Conservation (phyloP, 305 asterid species). For the Andrographis paniculata region DNA sequence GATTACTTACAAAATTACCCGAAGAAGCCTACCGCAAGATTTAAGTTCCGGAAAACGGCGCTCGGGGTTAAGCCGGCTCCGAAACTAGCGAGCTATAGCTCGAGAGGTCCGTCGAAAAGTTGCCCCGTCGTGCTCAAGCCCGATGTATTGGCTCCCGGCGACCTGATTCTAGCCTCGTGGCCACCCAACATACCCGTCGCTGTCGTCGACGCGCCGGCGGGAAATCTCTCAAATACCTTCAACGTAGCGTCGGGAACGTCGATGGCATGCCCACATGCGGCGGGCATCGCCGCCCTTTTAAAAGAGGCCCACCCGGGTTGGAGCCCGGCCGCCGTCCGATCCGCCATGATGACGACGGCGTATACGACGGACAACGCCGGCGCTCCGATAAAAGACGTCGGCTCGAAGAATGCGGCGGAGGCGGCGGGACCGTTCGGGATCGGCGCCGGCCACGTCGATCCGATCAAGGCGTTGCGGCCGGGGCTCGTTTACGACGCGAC, state of each 20-base stretch:
- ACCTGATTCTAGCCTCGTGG: slow-evolving; percentile 40
- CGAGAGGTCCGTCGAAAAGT: slow-evolving; percentile 46
- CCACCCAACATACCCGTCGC: slow-evolving; percentile 14
- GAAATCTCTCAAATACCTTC: slow-evolving; percentile 33
- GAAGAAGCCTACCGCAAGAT: slow-evolving; percentile 20
- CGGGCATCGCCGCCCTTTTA: slow-evolving; percentile 73
- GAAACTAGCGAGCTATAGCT: slow-evolving; percentile 37
- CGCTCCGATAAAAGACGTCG: slow-evolving; percentile 42
- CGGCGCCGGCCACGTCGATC: slow-evolving; percentile 78
- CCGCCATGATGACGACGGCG: slow-evolving; percentile 86
- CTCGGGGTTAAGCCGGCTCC: slow-evolving; percentile 39
- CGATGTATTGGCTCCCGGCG: slow-evolving; percentile 46
- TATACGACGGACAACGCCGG: slow-evolving; percentile 35
- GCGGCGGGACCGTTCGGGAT: slow-evolving; percentile 62
- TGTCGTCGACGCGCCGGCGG: not conserved
- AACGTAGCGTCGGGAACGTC: slow-evolving; percentile 78
- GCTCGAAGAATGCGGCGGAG: slow-evolving; percentile 13
- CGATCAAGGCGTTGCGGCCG: slow-evolving; percentile 64
- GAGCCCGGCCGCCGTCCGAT: slow-evolving; percentile 78
- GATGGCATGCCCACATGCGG: slow-evolving; percentile 77
- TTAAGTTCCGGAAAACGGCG: slow-evolving; percentile 27
- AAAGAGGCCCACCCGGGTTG: slow-evolving; percentile 53
- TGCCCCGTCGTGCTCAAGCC: slow-evolving; percentile 42
- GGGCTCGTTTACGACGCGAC: slow-evolving; percentile 60
- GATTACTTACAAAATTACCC: slow-evolving; percentile 21